Evolutionary conservation across 2,329 filamentous ascomycete genomes (phyloP).

Genomic region (Stagonosporopsis rhizophila): DNA sequence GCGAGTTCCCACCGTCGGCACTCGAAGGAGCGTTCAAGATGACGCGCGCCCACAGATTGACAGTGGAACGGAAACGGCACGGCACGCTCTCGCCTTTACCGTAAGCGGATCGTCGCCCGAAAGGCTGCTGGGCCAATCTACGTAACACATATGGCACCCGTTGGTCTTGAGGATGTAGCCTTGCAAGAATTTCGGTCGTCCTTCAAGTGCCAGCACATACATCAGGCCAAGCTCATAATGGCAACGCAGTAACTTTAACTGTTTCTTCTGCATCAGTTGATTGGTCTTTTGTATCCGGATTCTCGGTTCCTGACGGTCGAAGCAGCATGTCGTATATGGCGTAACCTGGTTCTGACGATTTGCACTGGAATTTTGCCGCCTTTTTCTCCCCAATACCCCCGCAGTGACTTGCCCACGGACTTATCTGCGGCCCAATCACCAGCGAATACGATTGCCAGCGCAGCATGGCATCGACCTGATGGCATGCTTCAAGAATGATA

Average conservation of each 20-base stretch:
- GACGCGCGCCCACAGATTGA: constrained; percentile 28
- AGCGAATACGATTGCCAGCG: constrained; percentile 36
- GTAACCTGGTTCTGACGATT: constrained; percentile 34
- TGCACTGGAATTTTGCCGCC: constrained; percentile 35
- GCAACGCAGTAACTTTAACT: constrained; percentile 27
- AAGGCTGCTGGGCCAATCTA: constrained; percentile 33
- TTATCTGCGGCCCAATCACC: constrained; percentile 40
- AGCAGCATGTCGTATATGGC: constrained; percentile 42
- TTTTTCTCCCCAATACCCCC: constrained; percentile 32
- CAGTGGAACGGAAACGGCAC: constrained; percentile 43
- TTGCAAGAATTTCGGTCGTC: constrained; percentile 32
- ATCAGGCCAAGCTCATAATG: constrained; percentile 34
- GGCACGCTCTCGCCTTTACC: constrained; percentile 37
- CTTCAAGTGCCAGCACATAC: constrained; percentile 44
- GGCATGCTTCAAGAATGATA: constrained; percentile 27
- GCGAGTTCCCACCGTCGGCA: constrained; percentile 26
- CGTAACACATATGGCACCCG: constrained; percentile 39
- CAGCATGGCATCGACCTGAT: constrained; percentile 38
- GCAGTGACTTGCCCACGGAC: constrained; percentile 33
- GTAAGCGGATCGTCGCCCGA: constrained; percentile 32
- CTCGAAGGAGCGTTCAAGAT: constrained; percentile 30
- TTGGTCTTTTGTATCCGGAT: constrained; percentile 36
- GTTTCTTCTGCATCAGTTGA: constrained; percentile 26
- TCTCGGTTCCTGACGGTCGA: constrained; percentile 28
- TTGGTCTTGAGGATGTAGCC: constrained; percentile 37